Evolutionary conservation across 768 basidiomycete genomes (phyloP).

Genomic region (Hypholoma sublateritium): DNA sequence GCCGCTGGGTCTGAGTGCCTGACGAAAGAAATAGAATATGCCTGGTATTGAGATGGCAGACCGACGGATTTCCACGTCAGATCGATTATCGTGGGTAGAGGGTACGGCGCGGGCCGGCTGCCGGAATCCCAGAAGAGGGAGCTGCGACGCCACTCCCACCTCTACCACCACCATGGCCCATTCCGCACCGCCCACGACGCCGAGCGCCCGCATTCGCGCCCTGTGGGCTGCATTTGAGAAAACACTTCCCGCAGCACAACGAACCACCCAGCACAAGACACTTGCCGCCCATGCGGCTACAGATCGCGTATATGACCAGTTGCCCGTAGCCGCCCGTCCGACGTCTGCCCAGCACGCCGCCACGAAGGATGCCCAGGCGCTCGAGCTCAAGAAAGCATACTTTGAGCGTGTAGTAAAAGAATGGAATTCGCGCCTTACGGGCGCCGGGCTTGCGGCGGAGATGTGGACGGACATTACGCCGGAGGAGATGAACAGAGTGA

Average conservation of each 20-base stretch:
- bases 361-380: slow-evolving; percentile 1
- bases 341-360: neutral
- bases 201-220: neutral
- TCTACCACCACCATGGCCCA: slow-evolving; percentile 1
- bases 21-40: too few species aligned
- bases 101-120: neutral
- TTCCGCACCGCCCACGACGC: neutral
- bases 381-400: neutral
- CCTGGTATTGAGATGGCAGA: neutral
- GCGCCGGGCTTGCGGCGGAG: slow-evolving; percentile 1
- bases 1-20: too few species aligned
- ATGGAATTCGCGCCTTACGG: slow-evolving; percentile 3
- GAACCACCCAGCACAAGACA: slow-evolving; percentile 4
- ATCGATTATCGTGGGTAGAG: slow-evolving; percentile 3
- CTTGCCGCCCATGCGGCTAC: slow-evolving; percentile 3
- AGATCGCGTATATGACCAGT: neutral
- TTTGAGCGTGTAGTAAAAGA: neutral
- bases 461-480: slow-evolving; percentile 8
- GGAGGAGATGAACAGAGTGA: slow-evolving; percentile 3
- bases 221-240: slow-evolving; percentile 3
- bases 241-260: neutral
- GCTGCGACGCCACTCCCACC: neutral
- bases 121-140: slow-evolving; percentile 2
- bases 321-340: neutral
- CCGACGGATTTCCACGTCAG: neutral